Conservation (phyloP, 202 grass and related monocot genomes). For the Zizania palustris region DNA sequence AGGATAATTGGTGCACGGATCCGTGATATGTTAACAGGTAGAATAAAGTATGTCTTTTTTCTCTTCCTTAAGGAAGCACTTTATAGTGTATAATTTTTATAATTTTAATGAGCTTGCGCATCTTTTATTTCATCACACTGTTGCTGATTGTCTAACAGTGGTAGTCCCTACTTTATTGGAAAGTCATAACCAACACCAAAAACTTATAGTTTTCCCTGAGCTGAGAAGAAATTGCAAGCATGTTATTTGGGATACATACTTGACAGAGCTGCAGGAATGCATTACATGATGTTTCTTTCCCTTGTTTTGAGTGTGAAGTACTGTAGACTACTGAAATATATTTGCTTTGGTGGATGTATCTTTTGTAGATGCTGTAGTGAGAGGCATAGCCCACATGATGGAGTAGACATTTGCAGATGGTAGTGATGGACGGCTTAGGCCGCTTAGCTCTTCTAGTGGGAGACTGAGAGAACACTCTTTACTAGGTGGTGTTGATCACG, state of each 20-base stretch:
- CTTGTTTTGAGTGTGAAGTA: neutral
- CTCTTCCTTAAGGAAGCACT: neutral
- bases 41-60: slow-evolving; percentile 53
- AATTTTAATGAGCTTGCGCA: neutral
- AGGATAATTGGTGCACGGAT: slow-evolving; percentile 80
- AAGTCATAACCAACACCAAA: neutral
- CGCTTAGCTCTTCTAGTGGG: too few relatives aligned
- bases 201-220: neutral
- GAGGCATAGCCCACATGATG: neutral
- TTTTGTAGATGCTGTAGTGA: neutral
- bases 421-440: neutral
- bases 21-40: slow-evolving; percentile 83
- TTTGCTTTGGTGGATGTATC: neutral
- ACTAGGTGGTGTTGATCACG: neutral
- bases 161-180: neutral
- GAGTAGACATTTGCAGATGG: neutral
- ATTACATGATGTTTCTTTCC: neutral
- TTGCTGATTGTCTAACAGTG: slow-evolving; percentile 25
- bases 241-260: neutral
- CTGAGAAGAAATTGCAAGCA: neutral
- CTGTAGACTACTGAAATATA: neutral
- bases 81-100: slow-evolving; percentile 20
- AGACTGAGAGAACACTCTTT: neutral
- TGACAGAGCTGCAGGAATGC: neutral
- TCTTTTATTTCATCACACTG: neutral